Conservation (phyloP, 345 rosid species). For the Moricandia arvensis region DNA sequence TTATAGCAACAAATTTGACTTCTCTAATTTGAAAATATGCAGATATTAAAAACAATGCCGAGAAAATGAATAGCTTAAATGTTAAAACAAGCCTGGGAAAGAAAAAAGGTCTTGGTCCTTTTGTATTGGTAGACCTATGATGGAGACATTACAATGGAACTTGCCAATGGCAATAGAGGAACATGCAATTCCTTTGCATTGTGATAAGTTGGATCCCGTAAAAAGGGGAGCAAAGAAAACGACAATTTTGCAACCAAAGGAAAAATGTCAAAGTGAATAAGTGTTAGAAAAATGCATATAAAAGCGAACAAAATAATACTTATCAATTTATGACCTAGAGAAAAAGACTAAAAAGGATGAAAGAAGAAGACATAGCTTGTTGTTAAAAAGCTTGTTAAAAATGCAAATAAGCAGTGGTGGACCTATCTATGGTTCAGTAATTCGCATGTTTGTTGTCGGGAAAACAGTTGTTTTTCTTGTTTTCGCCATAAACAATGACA, state of each 20-base stretch:
- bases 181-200: conserved; percentile 32
- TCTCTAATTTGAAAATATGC: neutral
- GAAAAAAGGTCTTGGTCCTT: neutral
- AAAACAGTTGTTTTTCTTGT: neutral
- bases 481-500: neutral
- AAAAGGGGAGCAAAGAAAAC: conserved; percentile 16
- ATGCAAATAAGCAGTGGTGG: conserved; percentile 11
- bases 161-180: conserved; percentile 36
- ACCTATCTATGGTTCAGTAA: conserved; percentile 25
- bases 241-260: conserved; percentile 20
- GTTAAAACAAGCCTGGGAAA: neutral
- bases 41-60: neutral
- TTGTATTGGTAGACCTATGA: conserved; percentile 23
- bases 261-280: neutral
- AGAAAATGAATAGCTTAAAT: neutral
- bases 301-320: neutral
- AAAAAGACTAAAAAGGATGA: neutral
- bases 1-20: neutral
- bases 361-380: neutral
- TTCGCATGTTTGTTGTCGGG: conserved; percentile 15
- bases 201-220: conserved; percentile 30
- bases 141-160: conserved; percentile 23
- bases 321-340: neutral
- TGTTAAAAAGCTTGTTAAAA: neutral
- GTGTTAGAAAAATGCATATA: neutral